phyloP scores from a whole-genome alignment of 2,329 filamentous ascomycete genomes.

The Metarhizium humberi region DNA sequence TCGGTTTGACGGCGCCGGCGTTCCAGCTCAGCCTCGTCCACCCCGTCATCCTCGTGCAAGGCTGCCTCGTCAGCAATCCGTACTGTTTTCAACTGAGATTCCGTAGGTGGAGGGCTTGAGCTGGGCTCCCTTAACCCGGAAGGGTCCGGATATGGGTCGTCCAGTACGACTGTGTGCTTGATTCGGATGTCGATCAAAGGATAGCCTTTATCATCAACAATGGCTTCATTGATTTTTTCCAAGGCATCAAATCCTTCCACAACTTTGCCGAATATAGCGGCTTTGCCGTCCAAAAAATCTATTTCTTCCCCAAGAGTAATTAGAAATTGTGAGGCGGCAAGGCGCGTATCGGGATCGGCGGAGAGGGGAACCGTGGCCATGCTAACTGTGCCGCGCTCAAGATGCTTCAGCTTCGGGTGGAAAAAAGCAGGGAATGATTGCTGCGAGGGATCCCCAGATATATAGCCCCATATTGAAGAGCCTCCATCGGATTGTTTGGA shows the following conservation, averaged over 20 bases:
- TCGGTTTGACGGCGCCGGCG: slow-evolving; percentile 77
- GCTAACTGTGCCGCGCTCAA: slow-evolving; percentile 84
- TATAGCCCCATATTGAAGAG: slow-evolving; percentile 80
- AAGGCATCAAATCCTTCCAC: slow-evolving; percentile 92
- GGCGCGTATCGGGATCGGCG: slow-evolving; percentile 67
- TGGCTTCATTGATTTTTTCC: slow-evolving; percentile 86
- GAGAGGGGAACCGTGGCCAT: slow-evolving; percentile 85
- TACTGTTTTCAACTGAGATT: slow-evolving; percentile 81
- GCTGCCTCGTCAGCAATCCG: slow-evolving; percentile 86
- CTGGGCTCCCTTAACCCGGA: slow-evolving; percentile 65
- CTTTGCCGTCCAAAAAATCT: slow-evolving; percentile 85
- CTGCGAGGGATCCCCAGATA: slow-evolving; percentile 57
- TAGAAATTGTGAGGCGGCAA: slow-evolving; percentile 89
- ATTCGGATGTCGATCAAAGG: slow-evolving; percentile 93
- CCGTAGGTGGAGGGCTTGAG: slow-evolving; percentile 69
- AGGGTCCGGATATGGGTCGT: slow-evolving; percentile 87
- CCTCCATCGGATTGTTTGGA: slow-evolving; percentile 84
- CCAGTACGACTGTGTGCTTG: slow-evolving; percentile 82
- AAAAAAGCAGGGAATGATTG: slow-evolving; percentile 79
- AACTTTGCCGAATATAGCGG: slow-evolving; percentile 90
- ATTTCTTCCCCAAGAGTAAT: slow-evolving; percentile 84
- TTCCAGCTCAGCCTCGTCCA: slow-evolving; percentile 72
- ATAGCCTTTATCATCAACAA: slow-evolving; percentile 75
- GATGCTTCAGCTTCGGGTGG: slow-evolving; percentile 78
- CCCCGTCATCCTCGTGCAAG: slow-evolving; percentile 58